A percentile compares a stretch with the other conserved stretches of the same genome.
Evolutionary conservation across 73 alveolate species (phyloP).

Genomic region (Stentor coeruleus): DNA sequence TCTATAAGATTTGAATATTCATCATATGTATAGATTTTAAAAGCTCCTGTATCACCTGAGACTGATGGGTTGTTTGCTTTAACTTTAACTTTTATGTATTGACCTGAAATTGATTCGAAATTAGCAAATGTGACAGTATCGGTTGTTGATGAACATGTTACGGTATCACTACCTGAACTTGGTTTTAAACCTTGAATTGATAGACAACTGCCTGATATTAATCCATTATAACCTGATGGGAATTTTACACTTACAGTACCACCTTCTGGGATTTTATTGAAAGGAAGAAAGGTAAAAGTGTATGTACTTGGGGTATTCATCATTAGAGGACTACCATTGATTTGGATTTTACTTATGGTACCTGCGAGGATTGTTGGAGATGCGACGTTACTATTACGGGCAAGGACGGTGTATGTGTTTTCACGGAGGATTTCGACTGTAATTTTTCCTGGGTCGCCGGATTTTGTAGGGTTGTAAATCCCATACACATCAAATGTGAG

Average conservation of each 20-base stretch:
- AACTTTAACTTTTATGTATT: neutral
- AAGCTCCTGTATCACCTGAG: neutral
- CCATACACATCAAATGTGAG: constrained; percentile 10
- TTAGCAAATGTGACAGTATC: neutral
- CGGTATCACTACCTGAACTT: neutral
- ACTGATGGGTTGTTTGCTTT: constrained; percentile 14
- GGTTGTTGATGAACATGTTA: neutral
- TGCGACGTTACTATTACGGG: neutral
- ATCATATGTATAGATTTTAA: neutral
- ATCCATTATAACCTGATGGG: constrained; percentile 1
- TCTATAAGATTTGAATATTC: neutral
- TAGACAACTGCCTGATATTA: constrained; percentile 2
- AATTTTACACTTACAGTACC: neutral
- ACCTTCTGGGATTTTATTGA: constrained; percentile 24
- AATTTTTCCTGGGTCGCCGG: constrained; percentile 20
- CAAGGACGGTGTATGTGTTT: constrained; percentile 19
- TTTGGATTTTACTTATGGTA: neutral
- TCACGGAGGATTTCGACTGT: constrained; percentile 13
- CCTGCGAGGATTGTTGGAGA: constrained; percentile 17
- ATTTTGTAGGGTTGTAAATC: neutral
- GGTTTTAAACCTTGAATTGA: constrained; percentile 1
- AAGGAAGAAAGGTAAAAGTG: constrained; percentile 21
- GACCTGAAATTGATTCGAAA: constrained; percentile 10
- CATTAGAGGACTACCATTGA: constrained; percentile 18
- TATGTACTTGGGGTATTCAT: neutral